Evolutionary conservation across 306 rosid species (phyloP), one percentile per base, ranked within the genome.

Genomic region (Heteromeles arbutifolia): DNA sequence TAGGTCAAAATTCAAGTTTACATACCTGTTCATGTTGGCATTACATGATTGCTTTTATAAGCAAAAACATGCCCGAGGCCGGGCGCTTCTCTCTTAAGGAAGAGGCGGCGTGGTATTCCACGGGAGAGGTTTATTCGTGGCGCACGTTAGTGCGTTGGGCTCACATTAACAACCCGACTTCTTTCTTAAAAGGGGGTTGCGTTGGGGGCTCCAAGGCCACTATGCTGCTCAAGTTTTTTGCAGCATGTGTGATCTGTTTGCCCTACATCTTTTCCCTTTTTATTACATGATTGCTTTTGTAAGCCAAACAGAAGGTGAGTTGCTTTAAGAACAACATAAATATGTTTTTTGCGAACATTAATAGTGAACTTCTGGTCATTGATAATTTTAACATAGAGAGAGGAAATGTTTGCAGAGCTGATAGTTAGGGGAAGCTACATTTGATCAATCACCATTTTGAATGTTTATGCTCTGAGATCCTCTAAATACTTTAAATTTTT

Each of bases 21-120:
- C 8, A 58, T 22, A 24, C 64, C 29, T 10, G 6, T 58, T 58
- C 21, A 2, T 50, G 54, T 15, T 50, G 54, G 21, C 21, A 50
- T 50, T 50, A 50, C 9, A 15, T 41, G 12, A 41, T 41, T 41
- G 44, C 44, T 41, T 41, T 50, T 50, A 18, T 15, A 15, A 50
- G 54, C 54, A 50, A 12, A 31, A 26, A 25, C 52, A 59, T 70
- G 88, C 74, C 86, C 81, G 56, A 79, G 88, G 88, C 88, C 84
- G 88, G 73, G 88, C 86, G 80, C 84, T 82, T 72, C 70, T 84
- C 82, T 79, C 86, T 63, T 79, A 77, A 82, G 84, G 53, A 39
- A 79, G 88, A 56, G 84, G 86, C 69, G 82, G 88, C 82, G 88
- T 85, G 88, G 88, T 85, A 85, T 85, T 85, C 86, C 88, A 82